Percentiles rank a stretch among this genome's conserved stretches.
These are phyloP conservation scores for Populus deltoides DNA, from an alignment of 345 rosid species.

Conservation along the genomic window DNA sequence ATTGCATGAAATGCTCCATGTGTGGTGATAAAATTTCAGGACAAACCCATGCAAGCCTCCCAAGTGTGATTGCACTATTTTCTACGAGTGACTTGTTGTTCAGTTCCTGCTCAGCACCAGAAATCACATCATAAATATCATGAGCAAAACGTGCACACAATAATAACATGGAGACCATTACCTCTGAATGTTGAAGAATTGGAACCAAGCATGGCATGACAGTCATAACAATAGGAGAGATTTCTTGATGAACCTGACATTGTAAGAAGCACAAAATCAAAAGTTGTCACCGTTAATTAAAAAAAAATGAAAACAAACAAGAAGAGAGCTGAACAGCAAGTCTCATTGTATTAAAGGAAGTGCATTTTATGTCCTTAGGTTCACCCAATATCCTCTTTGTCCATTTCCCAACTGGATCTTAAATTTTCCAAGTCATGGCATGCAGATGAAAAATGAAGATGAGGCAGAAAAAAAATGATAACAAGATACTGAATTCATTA, in stretches of 20 bases:
- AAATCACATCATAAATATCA: background rate
- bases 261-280: background rate
- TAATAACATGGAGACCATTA: slow-evolving; percentile 18
- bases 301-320: background rate
- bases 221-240: slow-evolving; percentile 74
- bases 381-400: background rate
- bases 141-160: background rate
- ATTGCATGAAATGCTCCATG: slow-evolving; percentile 97
- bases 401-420: background rate
- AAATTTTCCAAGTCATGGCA: background rate
- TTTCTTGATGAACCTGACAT: slow-evolving; percentile 81
- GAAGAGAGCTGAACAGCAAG: background rate
- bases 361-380: background rate
- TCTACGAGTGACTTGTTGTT: slow-evolving; percentile 85
- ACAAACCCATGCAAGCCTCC: slow-evolving; percentile 97
- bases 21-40: slow-evolving; percentile 96
- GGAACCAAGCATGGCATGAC: slow-evolving; percentile 67
- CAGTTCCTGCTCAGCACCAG: slow-evolving; percentile 55
- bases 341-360: background rate
- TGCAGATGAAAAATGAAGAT: background rate
- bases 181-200: slow-evolving; percentile 83
- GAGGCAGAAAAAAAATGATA: background rate
- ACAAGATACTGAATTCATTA: background rate
- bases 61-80: slow-evolving; percentile 96
- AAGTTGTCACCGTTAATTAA: background rate